These are phyloP conservation scores for Sporothrix brunneoviolacea DNA, from an alignment of 2,329 filamentous ascomycete species.

Conservation along the genomic window DNA sequence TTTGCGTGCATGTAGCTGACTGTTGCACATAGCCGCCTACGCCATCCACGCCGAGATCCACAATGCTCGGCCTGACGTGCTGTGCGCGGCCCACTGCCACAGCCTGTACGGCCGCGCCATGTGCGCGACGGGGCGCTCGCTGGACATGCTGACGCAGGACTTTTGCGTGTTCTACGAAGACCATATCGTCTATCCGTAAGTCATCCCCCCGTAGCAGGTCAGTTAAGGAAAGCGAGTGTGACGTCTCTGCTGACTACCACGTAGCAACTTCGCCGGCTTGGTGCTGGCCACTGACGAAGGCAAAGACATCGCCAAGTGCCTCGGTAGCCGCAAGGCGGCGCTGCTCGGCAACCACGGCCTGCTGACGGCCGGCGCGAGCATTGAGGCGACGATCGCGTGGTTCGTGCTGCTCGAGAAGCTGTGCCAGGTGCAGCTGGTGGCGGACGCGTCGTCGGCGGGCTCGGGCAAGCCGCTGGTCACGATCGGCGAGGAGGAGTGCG, in stretches of 20 bases:
- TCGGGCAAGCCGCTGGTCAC: slow-evolving; percentile 35
- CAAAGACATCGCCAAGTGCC: slow-evolving; percentile 37
- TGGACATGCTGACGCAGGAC: slow-evolving; percentile 61
- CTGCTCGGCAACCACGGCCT: slow-evolving; percentile 50
- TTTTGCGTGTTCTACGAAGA: slow-evolving; percentile 53
- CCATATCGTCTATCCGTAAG: slow-evolving; percentile 30
- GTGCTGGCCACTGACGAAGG: slow-evolving; percentile 35
- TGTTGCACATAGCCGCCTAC: slow-evolving; percentile 13
- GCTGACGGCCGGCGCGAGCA: slow-evolving; percentile 41
- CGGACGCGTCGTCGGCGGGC: slow-evolving; percentile 54
- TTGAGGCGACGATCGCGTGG: slow-evolving; percentile 48
- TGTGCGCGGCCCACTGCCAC: slow-evolving; percentile 48
- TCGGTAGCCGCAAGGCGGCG: slow-evolving; percentile 44
- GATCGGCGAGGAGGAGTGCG: slow-evolving; percentile 19
- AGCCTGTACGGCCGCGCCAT: slow-evolving; percentile 49
- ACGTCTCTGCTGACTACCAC: not conserved
- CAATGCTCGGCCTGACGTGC: slow-evolving; percentile 44
- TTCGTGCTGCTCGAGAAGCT: slow-evolving; percentile 45
- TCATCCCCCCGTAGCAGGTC: too few species aligned
- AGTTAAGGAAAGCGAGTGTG: too few species aligned
- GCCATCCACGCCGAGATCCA: slow-evolving; percentile 39
- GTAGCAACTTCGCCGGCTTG: slow-evolving; percentile 41
- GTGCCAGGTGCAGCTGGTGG: slow-evolving; percentile 42
- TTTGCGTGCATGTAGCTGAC: too few species aligned
- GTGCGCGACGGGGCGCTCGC: slow-evolving; percentile 50